A percentile compares a stretch with the other conserved stretches of the same genome.
phyloP scores from a whole-genome alignment of 1,284 basidiomycete genomes.

The Bondarzewia mesenterica region DNA sequence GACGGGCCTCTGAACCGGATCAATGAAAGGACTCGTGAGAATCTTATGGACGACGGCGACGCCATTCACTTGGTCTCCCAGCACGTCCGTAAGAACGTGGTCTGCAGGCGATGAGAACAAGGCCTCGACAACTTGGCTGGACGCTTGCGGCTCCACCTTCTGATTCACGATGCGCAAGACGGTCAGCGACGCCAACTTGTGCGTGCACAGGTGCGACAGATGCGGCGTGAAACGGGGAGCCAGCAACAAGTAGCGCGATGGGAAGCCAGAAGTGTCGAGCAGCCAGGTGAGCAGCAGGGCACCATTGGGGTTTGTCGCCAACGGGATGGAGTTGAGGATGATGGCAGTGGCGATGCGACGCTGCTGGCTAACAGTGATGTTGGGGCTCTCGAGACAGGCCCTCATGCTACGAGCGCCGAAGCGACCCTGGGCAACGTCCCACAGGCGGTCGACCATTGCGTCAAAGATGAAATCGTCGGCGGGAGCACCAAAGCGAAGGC shows the following conservation, averaged over 20 bases:
- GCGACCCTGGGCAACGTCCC: conserved; percentile 94
- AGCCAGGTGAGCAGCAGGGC: conserved; percentile 95
- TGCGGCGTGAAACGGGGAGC: conserved; percentile 95
- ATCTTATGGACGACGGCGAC: conserved; percentile 92
- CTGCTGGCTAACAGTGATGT: conserved; percentile 81
- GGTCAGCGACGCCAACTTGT: conserved; percentile 93
- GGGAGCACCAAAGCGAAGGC: conserved; percentile 85
- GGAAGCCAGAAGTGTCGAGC: conserved; percentile 88
- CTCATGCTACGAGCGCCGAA: conserved; percentile 98
- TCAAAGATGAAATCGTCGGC: conserved; percentile 95
- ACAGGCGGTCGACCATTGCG: conserved; percentile 95
- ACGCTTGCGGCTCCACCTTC: conserved; percentile 81
- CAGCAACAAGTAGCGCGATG: conserved; percentile 86
- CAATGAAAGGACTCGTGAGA: conserved; percentile 77
- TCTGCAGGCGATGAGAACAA: conserved; percentile 82
- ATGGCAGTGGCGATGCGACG: conserved; percentile 93
- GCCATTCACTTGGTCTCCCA: conserved; percentile 93
- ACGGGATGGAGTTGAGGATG: conserved; percentile 94
- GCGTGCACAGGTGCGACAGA: conserved; percentile 92
- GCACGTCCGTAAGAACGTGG: conserved; percentile 86
- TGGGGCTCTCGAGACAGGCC: conserved; percentile 88
- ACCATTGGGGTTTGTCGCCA: conserved; percentile 97
- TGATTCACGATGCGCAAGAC: conserved; percentile 91
- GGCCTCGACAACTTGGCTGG: conserved; percentile 74
- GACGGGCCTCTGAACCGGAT: conserved; percentile 55